A percentile compares a stretch with the other conserved stretches of the same genome.
phyloP scores from a whole-genome alignment of 305 asterid genomes.

The Fraxinus sp. region DNA sequence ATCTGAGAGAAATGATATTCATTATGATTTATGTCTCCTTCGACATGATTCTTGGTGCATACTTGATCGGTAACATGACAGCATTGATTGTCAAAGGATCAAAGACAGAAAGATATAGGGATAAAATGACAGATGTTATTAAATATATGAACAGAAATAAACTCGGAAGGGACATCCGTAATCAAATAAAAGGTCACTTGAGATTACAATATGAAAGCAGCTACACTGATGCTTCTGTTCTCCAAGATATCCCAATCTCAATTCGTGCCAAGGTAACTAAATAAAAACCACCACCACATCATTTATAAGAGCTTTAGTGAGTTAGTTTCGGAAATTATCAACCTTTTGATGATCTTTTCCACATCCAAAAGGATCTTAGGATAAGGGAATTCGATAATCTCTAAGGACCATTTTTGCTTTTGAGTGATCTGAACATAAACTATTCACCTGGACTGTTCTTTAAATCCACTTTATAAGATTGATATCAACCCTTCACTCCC shows the following conservation, averaged over 20 bases:
- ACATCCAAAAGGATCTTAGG: background rate
- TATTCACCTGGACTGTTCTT: background rate
- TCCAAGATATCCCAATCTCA: constrained; percentile 82
- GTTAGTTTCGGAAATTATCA: background rate
- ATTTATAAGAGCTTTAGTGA: background rate
- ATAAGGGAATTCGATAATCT: background rate
- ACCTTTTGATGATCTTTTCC: background rate
- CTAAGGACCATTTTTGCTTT: background rate
- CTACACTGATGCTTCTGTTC: constrained; percentile 67
- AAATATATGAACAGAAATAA: constrained; percentile 77
- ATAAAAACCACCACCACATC: background rate
- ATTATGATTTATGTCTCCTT: constrained; percentile 83
- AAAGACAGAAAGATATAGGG: constrained; percentile 83
- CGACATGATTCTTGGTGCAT: constrained; percentile 92
- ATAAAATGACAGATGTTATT: constrained; percentile 72
- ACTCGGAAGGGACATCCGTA: constrained; percentile 65
- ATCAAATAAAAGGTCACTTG: constrained; percentile 80
- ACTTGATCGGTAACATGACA: constrained; percentile 95
- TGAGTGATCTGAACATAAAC: background rate
- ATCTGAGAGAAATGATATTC: constrained; percentile 87
- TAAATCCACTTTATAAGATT: background rate
- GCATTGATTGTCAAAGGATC: constrained; percentile 93
- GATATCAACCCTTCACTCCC: background rate
- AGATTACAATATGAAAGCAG: constrained; percentile 88
- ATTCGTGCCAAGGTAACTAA: constrained; percentile 76